Evolutionary conservation across 106 monocot genomes (phyloP).

Genomic region (Agapanthus africanus): DNA sequence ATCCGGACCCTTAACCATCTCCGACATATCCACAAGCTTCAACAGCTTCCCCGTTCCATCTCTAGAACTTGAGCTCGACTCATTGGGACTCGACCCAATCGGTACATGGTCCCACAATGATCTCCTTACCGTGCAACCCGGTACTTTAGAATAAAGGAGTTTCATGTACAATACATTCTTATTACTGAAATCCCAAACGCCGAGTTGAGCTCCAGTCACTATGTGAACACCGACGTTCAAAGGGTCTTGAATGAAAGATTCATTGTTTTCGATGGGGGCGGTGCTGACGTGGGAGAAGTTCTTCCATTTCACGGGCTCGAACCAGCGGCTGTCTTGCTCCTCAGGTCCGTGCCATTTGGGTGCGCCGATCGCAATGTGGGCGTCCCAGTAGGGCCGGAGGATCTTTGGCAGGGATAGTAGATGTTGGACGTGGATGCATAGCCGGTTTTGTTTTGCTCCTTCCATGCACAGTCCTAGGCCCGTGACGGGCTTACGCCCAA

Average conservation of each 20-base stretch:
- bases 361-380: slow-evolving; percentile 60
- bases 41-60: slow-evolving; percentile 32
- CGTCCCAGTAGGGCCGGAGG: slow-evolving; percentile 61
- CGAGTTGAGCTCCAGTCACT: slow-evolving; percentile 77
- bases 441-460: slow-evolving; percentile 59
- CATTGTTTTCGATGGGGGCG: slow-evolving; percentile 53
- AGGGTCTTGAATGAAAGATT: slow-evolving; percentile 43
- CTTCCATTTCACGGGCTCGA: slow-evolving; percentile 79
- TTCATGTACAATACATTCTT: slow-evolving; percentile 74
- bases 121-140: slow-evolving; percentile 67
- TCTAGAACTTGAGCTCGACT: slow-evolving; percentile 21
- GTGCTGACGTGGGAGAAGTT: slow-evolving; percentile 86
- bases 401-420: slow-evolving; percentile 67
- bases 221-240: slow-evolving; percentile 49
- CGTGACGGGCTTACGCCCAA: slow-evolving; percentile 64
- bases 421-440: slow-evolving; percentile 61
- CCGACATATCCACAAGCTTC: slow-evolving; percentile 52
- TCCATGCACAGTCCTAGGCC: slow-evolving; percentile 62
- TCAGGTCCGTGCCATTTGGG: slow-evolving; percentile 86
- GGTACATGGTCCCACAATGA: slow-evolving; percentile 69
- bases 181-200: slow-evolving; percentile 78
- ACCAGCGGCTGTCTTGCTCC: slow-evolving; percentile 89
- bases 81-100: neutral
- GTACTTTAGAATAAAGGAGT: slow-evolving; percentile 62
- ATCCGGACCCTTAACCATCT: slow-evolving; percentile 65